Conservation (phyloP, 2,329 filamentous ascomycete species). For the Fusarium burgessii region DNA sequence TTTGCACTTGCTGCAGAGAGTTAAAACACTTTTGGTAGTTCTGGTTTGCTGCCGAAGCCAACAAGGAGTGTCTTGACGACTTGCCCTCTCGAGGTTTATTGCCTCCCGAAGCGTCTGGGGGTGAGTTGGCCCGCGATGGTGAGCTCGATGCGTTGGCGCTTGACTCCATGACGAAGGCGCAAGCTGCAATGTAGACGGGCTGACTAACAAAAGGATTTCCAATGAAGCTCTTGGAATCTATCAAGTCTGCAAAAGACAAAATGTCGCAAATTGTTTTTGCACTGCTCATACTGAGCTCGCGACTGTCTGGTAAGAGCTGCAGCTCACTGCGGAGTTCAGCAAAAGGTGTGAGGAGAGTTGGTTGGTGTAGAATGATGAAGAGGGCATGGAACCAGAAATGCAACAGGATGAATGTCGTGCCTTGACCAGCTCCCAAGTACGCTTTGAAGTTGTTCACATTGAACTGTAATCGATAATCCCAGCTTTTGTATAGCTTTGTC, state of each 20-base stretch:
- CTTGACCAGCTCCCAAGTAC: constrained; percentile 83
- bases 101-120: constrained; percentile 48
- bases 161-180: constrained; percentile 88
- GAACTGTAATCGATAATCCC: constrained; percentile 82
- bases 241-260: constrained; percentile 84
- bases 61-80: constrained; percentile 75
- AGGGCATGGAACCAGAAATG: constrained; percentile 92
- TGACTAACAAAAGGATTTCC: constrained; percentile 92
- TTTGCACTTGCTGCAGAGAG: constrained; percentile 81
- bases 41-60: constrained; percentile 84
- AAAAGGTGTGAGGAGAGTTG: constrained; percentile 83
- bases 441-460: constrained; percentile 88
- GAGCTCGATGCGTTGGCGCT: constrained; percentile 74
- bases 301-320: constrained; percentile 82
- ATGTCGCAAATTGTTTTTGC: constrained; percentile 94
- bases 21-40: constrained; percentile 92
- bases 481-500: constrained; percentile 76
- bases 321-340: constrained; percentile 68
- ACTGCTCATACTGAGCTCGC: constrained; percentile 86
- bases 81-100: constrained; percentile 49
- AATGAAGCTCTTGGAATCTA: constrained; percentile 86
- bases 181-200: constrained; percentile 91
- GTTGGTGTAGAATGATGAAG: constrained; percentile 87
- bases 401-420: constrained; percentile 86
- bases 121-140: constrained; percentile 68